Conservation (phyloP, 371 early-diverging fungal species). For the Capniomyces stellatus region DNA sequence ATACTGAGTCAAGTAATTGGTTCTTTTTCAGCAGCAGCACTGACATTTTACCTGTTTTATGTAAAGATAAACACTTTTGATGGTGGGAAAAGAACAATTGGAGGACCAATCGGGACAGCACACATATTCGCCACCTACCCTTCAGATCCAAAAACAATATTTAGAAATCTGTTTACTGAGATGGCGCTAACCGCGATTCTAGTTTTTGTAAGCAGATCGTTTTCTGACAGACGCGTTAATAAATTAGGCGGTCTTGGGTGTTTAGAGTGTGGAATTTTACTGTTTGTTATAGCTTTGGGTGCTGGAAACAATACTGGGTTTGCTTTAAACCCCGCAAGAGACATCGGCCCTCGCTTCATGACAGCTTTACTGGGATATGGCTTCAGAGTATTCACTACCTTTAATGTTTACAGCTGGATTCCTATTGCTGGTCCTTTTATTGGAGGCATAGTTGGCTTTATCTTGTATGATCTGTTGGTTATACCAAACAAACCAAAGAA, state of each 20-base stretch:
- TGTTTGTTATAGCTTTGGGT: slow-evolving; percentile 34
- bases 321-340: slow-evolving; percentile 62
- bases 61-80: slow-evolving; percentile 27
- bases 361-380: slow-evolving; percentile 4
- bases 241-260: slow-evolving; percentile 22
- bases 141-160: slow-evolving; percentile 22
- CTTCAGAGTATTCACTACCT: slow-evolving; percentile 1
- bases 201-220: slow-evolving; percentile 33
- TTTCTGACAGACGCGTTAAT: slow-evolving; percentile 39
- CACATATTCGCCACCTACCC: slow-evolving; percentile 43
- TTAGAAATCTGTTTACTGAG: slow-evolving; percentile 41
- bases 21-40: slow-evolving; percentile 40
- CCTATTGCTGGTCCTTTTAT: slow-evolving; percentile 6
- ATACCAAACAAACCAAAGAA: slow-evolving; percentile 2
- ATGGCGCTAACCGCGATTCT: slow-evolving; percentile 47
- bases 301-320: slow-evolving; percentile 45
- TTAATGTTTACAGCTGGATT: slow-evolving; percentile 8
- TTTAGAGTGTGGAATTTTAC: slow-evolving; percentile 31
- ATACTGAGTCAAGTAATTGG: slow-evolving; percentile 38
- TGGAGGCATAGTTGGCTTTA: slow-evolving; percentile 16
- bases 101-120: slow-evolving; percentile 24
- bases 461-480: neutral
- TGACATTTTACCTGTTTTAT: slow-evolving; percentile 29
- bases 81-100: neutral
- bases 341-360: slow-evolving; percentile 51